Percentiles rank a stretch among this genome's conserved stretches.
phyloP scores from a whole-genome alignment of 2,329 filamentous ascomycete species.

The Cordyceps cicadae region DNA sequence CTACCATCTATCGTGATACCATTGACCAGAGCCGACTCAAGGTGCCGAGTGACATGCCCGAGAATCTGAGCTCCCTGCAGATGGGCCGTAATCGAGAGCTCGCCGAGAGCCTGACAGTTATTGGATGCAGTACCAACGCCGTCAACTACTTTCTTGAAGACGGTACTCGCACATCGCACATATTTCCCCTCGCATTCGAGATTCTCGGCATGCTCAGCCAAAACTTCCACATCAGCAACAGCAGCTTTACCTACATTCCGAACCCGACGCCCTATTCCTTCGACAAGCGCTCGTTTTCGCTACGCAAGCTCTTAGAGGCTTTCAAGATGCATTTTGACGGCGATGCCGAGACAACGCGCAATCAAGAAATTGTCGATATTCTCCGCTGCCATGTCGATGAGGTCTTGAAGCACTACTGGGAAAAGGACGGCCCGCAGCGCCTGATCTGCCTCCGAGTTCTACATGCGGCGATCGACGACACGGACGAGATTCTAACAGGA shows the following conservation, averaged over 20 bases:
- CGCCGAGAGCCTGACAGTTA: slow-evolving; percentile 41
- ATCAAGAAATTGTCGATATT: slow-evolving; percentile 16
- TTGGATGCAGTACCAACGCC: slow-evolving; percentile 47
- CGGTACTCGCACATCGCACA: slow-evolving; percentile 33
- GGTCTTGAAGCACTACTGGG: slow-evolving; percentile 19
- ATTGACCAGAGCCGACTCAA: slow-evolving; percentile 31
- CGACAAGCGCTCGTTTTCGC: slow-evolving; percentile 40
- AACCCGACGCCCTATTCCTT: slow-evolving; percentile 49
- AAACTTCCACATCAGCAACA: slow-evolving; percentile 40
- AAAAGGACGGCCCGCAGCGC: slow-evolving; percentile 18
- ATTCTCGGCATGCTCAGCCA: slow-evolving; percentile 49
- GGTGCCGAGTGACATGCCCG: slow-evolving; percentile 31
- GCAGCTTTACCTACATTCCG: slow-evolving; percentile 44
- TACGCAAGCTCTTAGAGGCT: slow-evolving; percentile 33
- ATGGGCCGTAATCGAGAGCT: slow-evolving; percentile 43
- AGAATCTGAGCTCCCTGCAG: slow-evolving; percentile 35
- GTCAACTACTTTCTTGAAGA: slow-evolving; percentile 35
- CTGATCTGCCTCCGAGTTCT: slow-evolving; percentile 31
- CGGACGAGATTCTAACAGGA: slow-evolving; percentile 35
- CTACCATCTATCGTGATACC: slow-evolving; percentile 41
- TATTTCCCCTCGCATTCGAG: slow-evolving; percentile 51
- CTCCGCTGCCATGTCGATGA: slow-evolving; percentile 21
- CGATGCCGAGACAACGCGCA: slow-evolving; percentile 15
- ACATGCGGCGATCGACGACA: slow-evolving; percentile 32
- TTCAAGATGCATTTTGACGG: slow-evolving; percentile 25